A percentile compares a stretch with the other conserved stretches of the same genome.
These are phyloP conservation scores for Cordyceps militaris DNA, from an alignment of 2,329 filamentous ascomycete genomes.

Conservation along the genomic window DNA sequence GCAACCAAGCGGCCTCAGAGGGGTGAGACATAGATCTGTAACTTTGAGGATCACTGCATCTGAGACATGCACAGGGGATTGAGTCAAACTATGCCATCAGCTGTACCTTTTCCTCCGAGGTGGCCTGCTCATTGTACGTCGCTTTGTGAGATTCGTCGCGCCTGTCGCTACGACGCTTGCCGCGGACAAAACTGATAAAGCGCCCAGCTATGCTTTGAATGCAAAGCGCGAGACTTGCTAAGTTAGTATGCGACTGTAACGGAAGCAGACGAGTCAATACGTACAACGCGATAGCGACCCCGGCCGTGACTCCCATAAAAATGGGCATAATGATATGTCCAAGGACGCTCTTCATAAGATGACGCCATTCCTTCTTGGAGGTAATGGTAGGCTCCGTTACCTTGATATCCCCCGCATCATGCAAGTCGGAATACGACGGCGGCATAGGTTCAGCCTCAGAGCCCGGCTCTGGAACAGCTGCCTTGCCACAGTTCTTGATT, in stretches of 20 bases:
- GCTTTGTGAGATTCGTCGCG: slow-evolving; percentile 28
- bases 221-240: slow-evolving; percentile 52
- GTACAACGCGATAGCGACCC: slow-evolving; percentile 59
- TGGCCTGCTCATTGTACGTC: slow-evolving; percentile 29
- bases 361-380: slow-evolving; percentile 9
- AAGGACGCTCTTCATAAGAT: slow-evolving; percentile 48
- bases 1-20: neutral
- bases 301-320: slow-evolving; percentile 60
- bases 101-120: slow-evolving; percentile 42
- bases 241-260: slow-evolving; percentile 21
- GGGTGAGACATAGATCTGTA: neutral
- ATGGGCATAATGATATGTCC: slow-evolving; percentile 61
- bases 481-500: slow-evolving; percentile 16
- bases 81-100: slow-evolving; percentile 32
- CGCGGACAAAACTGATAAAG: slow-evolving; percentile 45
- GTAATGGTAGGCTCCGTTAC: neutral
- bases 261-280: slow-evolving; percentile 20
- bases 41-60: neutral
- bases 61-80: neutral
- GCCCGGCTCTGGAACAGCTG: neutral
- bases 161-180: slow-evolving; percentile 18
- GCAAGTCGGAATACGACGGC: neutral
- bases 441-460: neutral
- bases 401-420: neutral
- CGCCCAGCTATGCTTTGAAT: slow-evolving; percentile 56